Evolutionary conservation across 2,329 filamentous ascomycete species (phyloP).

Genomic region (Delphinella strobiligena): DNA sequence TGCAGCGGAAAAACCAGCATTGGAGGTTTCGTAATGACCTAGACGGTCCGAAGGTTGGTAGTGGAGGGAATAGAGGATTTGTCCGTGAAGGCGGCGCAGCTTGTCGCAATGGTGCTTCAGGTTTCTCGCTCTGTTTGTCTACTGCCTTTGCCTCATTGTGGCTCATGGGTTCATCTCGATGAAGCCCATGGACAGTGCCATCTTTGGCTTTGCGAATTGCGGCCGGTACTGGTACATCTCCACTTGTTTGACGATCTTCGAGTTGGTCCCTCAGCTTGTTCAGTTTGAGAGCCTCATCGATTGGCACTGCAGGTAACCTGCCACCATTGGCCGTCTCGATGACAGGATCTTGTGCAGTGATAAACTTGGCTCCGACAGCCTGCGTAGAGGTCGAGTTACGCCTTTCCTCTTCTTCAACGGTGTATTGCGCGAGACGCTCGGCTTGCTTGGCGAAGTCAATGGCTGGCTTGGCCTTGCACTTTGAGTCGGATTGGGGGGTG

Average conservation of each 20-base stretch:
- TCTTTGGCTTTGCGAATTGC: slow-evolving; percentile 29
- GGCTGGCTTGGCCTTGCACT: slow-evolving; percentile 2
- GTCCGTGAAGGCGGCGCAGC: slow-evolving; percentile 53
- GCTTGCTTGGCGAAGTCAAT: slow-evolving; percentile 51
- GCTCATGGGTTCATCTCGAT: slow-evolving; percentile 13
- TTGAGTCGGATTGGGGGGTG: neutral
- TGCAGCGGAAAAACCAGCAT: slow-evolving; percentile 50
- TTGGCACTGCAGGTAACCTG: slow-evolving; percentile 54
- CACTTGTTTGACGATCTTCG: slow-evolving; percentile 24
- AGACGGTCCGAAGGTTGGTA: slow-evolving; percentile 71
- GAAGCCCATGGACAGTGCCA: slow-evolving; percentile 26
- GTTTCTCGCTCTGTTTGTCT: slow-evolving; percentile 34
- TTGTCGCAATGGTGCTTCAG: slow-evolving; percentile 27
- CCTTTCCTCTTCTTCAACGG: slow-evolving; percentile 24
- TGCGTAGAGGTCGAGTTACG: slow-evolving; percentile 34
- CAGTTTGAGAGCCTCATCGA: slow-evolving; percentile 58
- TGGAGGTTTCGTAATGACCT: slow-evolving; percentile 53
- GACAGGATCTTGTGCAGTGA: slow-evolving; percentile 60
- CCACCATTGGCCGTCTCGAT: slow-evolving; percentile 56
- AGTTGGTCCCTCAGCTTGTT: slow-evolving; percentile 49
- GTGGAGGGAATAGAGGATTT: slow-evolving; percentile 70
- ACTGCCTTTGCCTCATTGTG: slow-evolving; percentile 9
- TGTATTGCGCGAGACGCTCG: slow-evolving; percentile 30
- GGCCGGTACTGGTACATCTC: slow-evolving; percentile 18
- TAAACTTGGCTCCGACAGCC: slow-evolving; percentile 48